A percentile compares a stretch with the other conserved stretches of the same genome.
Evolutionary conservation across 768 basidiomycete species (phyloP).

Genomic region (Podaxis carcinomalis): DNA sequence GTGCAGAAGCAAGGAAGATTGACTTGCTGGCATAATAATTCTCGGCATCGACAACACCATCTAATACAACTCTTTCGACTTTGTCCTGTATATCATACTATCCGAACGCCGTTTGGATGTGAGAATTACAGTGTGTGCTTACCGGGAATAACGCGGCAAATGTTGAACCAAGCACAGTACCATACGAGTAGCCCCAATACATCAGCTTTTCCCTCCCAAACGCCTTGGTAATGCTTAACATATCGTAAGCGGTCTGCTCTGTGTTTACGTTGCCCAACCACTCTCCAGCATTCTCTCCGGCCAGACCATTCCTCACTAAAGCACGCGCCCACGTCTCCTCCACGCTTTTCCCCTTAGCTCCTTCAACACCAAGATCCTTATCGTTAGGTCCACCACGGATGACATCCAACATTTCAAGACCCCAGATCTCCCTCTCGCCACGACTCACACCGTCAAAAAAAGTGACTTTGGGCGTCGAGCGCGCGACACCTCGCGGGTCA

Average conservation of each 20-base stretch:
- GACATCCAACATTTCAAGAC: conserved; percentile 14
- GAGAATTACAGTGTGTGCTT: neutral
- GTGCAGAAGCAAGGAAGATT: neutral
- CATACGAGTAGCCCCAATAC: conserved; percentile 30
- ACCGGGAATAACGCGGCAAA: conserved; percentile 22
- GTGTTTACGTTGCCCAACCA: conserved; percentile 29
- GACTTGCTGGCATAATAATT: conserved; percentile 32
- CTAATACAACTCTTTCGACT: conserved; percentile 32
- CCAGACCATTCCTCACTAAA: conserved; percentile 27
- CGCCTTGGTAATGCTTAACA: conserved; percentile 30
- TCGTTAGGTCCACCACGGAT: conserved; percentile 20
- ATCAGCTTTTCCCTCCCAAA: conserved; percentile 27
- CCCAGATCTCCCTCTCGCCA: neutral
- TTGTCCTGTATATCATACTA: conserved; percentile 25
- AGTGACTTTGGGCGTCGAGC: conserved; percentile 28
- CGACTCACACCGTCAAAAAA: conserved; percentile 26
- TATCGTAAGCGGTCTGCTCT: conserved; percentile 32
- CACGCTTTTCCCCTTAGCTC: conserved; percentile 14
- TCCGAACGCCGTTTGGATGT: neutral
- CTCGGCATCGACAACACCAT: conserved; percentile 37
- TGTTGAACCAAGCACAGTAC: conserved; percentile 18
- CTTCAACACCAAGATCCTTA: neutral
- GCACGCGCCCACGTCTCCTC: conserved; percentile 28
- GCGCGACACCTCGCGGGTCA: conserved; percentile 39
- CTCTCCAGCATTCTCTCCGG: conserved; percentile 19